These are phyloP conservation scores for Geopyxis carbonaria DNA, from an alignment of 495 filamentous ascomycete genomes.

Conservation along the genomic window DNA sequence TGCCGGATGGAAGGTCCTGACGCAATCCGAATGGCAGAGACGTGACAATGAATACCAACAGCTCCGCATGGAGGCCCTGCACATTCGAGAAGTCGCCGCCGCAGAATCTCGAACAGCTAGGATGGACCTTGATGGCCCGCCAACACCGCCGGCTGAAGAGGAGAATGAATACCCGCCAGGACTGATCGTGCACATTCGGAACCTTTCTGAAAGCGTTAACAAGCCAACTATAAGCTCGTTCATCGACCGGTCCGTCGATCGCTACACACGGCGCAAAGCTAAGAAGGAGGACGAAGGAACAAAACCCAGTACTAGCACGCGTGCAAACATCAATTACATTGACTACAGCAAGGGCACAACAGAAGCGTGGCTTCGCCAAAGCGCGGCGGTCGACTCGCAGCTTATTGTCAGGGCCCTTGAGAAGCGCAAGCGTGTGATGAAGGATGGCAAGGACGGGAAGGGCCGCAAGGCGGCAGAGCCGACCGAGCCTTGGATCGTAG, in stretches of 20 bases:
- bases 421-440: conserved; percentile 19
- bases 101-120: not conserved
- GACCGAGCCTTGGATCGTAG: conserved; percentile 12
- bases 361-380: conserved; percentile 16
- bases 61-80: conserved; percentile 5
- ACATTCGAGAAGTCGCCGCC: not conserved
- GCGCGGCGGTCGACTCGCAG: conserved; percentile 13
- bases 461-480: conserved; percentile 9
- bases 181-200: conserved; percentile 19
- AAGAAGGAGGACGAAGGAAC: conserved; percentile 5
- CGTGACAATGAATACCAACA: conserved; percentile 19
- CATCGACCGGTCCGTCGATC: conserved; percentile 13
- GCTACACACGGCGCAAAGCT: conserved; percentile 11
- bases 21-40: conserved; percentile 23
- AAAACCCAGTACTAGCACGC: not conserved
- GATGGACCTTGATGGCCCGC: not conserved
- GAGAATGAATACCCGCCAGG: conserved; percentile 3
- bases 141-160: conserved; percentile 1
- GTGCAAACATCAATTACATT: conserved; percentile 19
- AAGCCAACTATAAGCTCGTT: conserved; percentile 19
- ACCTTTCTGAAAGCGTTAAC: conserved; percentile 13
- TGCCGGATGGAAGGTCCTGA: conserved; percentile 28
- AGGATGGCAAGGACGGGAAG: conserved; percentile 15
- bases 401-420: conserved; percentile 15
- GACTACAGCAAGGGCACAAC: conserved; percentile 20